Base-by-base conservation (phyloP, 106 monocot species). In the Posidonia australis region DNA sequence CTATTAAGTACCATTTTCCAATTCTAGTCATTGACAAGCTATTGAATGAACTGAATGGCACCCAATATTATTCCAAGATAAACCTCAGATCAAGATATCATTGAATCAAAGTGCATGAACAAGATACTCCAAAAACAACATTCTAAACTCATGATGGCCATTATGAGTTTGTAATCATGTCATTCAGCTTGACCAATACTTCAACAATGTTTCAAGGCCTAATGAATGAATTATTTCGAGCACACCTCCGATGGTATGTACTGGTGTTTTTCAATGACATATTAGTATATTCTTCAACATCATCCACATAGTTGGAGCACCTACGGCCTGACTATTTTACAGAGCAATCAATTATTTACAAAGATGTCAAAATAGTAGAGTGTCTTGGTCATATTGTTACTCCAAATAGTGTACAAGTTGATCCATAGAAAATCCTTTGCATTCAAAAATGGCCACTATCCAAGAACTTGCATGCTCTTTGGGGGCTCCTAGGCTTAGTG, bases 331-430 rank as follows among this genome's bases (percentile, higher is more conserved):
- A 1, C 3, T 0, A 22, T 51, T 0, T 3, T 67, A 10, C 0
- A 53, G 9, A 16, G 41, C 0, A 32, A 67, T 32, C 21, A 29
- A 25, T 21, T 36, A 54, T 19, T 21, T 64, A 25, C 28, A 0
- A 47, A 45, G 19, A n/a, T 19, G 18, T 29, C 24, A 7, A 72
- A 72, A 1, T 9, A 43, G 21, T 64, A 7, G 54, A 13, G 1
- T 64, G 44, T 10, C 45, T 72, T 13, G 51, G 72, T 1, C 64
- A 72, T 42, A 23, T 65, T 18, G 30, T 72, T 18, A 45, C 64
- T 5, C 1, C 2, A 3, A 2, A 32, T 0, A 23, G 64, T 1
- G 36, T 62, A 1, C 7, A 5, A 9, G 10, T 26, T 0, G 56
- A 56, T 1, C 56, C 25, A 0, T 0, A 22, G 10, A 56, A 56